These are phyloP conservation scores for Auricularia sp. DNA, from an alignment of 768 basidiomycete species.

Conservation along the genomic window DNA sequence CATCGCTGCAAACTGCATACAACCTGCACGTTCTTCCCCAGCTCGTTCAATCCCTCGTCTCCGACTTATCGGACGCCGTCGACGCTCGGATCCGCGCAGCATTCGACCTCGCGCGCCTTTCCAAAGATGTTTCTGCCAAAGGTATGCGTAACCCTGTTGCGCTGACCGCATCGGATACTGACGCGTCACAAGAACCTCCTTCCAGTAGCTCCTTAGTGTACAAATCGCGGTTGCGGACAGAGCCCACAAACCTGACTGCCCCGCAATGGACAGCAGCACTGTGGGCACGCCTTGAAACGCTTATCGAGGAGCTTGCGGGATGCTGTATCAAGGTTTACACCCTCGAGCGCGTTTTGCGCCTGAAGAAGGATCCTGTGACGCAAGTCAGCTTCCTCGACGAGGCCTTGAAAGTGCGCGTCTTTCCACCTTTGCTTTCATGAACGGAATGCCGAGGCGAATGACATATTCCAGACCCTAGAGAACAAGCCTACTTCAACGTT, in stretches of 20 bases:
- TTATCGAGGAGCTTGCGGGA: slow-evolving; percentile 82
- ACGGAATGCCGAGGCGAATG: neutral
- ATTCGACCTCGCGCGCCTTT: slow-evolving; percentile 81
- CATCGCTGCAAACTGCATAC: slow-evolving; percentile 90
- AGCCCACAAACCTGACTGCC: slow-evolving; percentile 80
- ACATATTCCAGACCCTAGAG: slow-evolving; percentile 56
- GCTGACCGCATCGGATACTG: neutral
- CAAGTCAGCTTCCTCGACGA: slow-evolving; percentile 81
- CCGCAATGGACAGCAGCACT: slow-evolving; percentile 78
- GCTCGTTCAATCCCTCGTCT: slow-evolving; percentile 68
- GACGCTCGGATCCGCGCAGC: slow-evolving; percentile 69
- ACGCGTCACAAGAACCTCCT: slow-evolving; percentile 13
- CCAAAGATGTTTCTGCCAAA: slow-evolving; percentile 73
- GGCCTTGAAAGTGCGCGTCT: slow-evolving; percentile 72
- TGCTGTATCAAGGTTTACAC: slow-evolving; percentile 95
- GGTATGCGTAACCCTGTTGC: slow-evolving; percentile 32
- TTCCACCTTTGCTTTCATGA: neutral
- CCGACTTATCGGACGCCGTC: slow-evolving; percentile 73
- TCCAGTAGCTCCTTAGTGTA: slow-evolving; percentile 40
- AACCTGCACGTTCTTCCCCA: slow-evolving; percentile 80
- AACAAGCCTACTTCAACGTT: slow-evolving; percentile 86
- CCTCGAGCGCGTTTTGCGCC: slow-evolving; percentile 82
- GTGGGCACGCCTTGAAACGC: slow-evolving; percentile 69
- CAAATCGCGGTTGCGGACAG: slow-evolving; percentile 77
- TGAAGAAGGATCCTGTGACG: slow-evolving; percentile 76